These are phyloP conservation scores for Grosmannia serpens DNA, from an alignment of 2,329 filamentous ascomycete genomes.

Conservation along the genomic window DNA sequence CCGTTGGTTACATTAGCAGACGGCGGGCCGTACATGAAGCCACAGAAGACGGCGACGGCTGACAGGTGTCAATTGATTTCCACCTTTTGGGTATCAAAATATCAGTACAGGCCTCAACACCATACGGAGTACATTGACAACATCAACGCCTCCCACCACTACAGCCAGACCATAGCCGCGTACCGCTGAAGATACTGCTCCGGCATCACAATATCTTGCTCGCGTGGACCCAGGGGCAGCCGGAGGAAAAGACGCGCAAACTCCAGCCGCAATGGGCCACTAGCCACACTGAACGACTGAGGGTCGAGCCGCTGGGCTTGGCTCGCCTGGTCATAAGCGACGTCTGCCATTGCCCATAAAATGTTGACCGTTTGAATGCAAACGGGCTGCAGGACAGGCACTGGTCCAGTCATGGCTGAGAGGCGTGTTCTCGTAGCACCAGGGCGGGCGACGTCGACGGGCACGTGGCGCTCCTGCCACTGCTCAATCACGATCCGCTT, in stretches of 20 bases:
- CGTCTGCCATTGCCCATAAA: not conserved
- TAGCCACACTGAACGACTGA: not conserved
- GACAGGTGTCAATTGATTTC: no score
- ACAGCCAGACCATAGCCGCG: no score
- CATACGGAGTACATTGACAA: no score
- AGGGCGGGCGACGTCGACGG: not conserved
- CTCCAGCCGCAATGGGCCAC: not conserved
- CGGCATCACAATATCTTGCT: not conserved
- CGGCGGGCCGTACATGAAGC: no score
- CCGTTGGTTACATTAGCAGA: no score
- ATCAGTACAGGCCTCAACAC: no score
- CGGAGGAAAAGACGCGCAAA: not conserved
- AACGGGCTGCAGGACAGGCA: not conserved
- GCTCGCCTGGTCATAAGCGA: not conserved
- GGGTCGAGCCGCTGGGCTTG: not conserved
- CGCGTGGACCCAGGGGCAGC: not conserved
- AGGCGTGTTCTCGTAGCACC: not conserved
- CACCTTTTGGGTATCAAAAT: no score
- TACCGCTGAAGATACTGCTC: not conserved
- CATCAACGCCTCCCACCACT: no score
- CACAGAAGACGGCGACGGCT: no score
- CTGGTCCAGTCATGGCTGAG: not conserved
- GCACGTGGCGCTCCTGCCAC: not conserved
- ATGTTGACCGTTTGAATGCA: not conserved
- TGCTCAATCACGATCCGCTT: slow-evolving; percentile 3